Evolutionary conservation across 2,329 filamentous ascomycete species (phyloP), one percentile per base, ranked within the genome.

Genomic region (Paraconiothyrium sp.): DNA sequence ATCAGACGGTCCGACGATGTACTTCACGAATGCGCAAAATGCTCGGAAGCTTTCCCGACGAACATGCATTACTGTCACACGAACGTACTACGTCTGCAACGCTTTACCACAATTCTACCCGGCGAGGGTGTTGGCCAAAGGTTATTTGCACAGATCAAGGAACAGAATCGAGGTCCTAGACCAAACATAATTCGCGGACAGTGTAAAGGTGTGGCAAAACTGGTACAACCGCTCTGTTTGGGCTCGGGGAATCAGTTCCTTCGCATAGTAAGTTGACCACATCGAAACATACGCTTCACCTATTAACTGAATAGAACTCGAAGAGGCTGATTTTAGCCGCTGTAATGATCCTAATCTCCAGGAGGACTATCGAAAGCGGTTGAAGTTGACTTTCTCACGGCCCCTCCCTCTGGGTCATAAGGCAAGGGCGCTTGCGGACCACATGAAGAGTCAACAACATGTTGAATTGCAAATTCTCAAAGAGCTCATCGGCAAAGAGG

Each of bases 201-300:
- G 30, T 37, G 30, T n/a, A 22, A 20, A 20, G 1, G 4, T 37
- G 16, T 51, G 48, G 32, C 9, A 22, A 14, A 20, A 51, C 22
- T 51, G 48, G 48, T 51, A 37, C 32, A 20, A 20, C 30, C 14
- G 22, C 30, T 24, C 20, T 51, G 10, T 51, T 51, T 24, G 48
- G 48, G 2, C 11, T n/a, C 14, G 48, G 9, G n/a, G 32, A n/a
- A 5, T 13, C 30, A 5, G 37, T 37, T 20, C 32, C 32, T n/a
- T 22, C 30, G n/a, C 24, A 32, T 27, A 34, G 48, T 51, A 34
- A 35, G 48, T 51, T 20, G 13, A 9, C 11, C 13, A 16, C 22
- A 13, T 49, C 6, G n/a, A 11, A 32, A 3, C 30, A 30, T 8
- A 13, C 4, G 10, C 11, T n/a, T 14, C 46, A 34, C 14, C 22